A percentile compares a stretch with the other conserved stretches of the same genome.
phyloP scores from a whole-genome alignment of 441 rosid genomes.

The Jatropha podagrica region DNA sequence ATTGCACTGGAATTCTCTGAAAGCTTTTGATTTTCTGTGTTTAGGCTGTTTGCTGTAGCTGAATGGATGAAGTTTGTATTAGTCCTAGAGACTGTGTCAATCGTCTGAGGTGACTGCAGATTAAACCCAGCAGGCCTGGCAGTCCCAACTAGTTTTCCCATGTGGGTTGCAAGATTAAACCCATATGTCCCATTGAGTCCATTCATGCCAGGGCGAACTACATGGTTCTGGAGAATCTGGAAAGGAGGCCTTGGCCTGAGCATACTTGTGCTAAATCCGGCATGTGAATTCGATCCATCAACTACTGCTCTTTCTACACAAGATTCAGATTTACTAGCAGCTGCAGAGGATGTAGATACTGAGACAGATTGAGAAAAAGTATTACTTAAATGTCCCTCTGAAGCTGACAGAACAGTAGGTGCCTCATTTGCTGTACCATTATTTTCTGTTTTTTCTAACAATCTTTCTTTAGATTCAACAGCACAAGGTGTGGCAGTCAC shows the following conservation, averaged over 20 bases:
- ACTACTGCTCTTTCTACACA: constrained; percentile 17
- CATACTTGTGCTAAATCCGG: constrained; percentile 19
- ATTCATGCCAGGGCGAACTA: constrained; percentile 34
- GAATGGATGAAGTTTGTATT: constrained; percentile 26
- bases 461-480: constrained; percentile 19
- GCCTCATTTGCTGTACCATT: constrained; percentile 25
- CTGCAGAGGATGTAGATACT: constrained; percentile 16
- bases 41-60: constrained; percentile 4
- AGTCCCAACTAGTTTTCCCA: constrained; percentile 27
- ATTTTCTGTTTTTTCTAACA: constrained; percentile 19
- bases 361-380: constrained; percentile 21
- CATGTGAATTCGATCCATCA: constrained; percentile 20
- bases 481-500: constrained; percentile 8
- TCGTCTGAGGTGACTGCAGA: constrained; percentile 28
- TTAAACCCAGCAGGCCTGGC: constrained; percentile 26
- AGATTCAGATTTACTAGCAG: constrained; percentile 28
- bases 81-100: constrained; percentile 25
- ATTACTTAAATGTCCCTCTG: constrained; percentile 24
- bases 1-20: constrained; percentile 17
- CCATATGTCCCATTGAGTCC: constrained; percentile 37
- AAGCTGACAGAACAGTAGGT: constrained; percentile 19
- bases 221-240: constrained; percentile 22
- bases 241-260: constrained; percentile 27
- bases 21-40: constrained; percentile 17
- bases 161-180: constrained; percentile 31